Base-by-base conservation (phyloP, 169 alveolate genomes). In the Plasmodium inui region DNA sequence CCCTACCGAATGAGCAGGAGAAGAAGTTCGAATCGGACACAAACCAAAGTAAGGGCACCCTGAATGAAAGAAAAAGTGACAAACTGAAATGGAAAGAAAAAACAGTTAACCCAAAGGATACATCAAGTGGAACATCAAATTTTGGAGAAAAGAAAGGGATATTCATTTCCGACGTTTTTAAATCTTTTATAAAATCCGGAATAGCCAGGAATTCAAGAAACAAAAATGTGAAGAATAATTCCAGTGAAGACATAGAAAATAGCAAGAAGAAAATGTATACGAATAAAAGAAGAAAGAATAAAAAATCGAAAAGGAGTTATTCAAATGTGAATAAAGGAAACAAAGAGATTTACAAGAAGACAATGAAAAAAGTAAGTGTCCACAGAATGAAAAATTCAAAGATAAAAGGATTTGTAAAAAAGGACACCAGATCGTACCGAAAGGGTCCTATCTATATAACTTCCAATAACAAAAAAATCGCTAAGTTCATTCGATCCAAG, bases 401-500 rank as follows among this genome's bases (percentile, higher is more conserved):
- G 46, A 28, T 74, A 32, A 78, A 74, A 53, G 85, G 93, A 0
- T 44, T 74, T 74, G 81, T 86, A 50, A 86, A 86, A 53, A 86
- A 57, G 28, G 32, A 86, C 34, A 26, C 83, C 41, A 86, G 61
- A 78, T 86, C 74, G 72, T 30, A 50, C n/a, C 61, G 26, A 28
- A 89, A 89, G 32, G 79, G 90, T 19, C 61, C 83, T 2, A 79
- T 89, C 37, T 61, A 39, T 28, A 67, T 70, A 80, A 67, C 94
- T 0, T 80, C 94, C 19, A 81, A 50, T 67, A 79, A 81, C 30
- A 89, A 67, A 41, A 78, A 78, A 86, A 17, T 74, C 19, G 94
- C 88, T 70, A 80, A 93, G 83, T 34, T 67, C 14, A 10, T 92
- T 41, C 91, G 93, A 80, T 50, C 82, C 17, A 94, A 82, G 72